Percentiles rank a stretch among this genome's conserved stretches.
phyloP scores from a whole-genome alignment of 139 green algal species.

The Nannochloris sp. region DNA sequence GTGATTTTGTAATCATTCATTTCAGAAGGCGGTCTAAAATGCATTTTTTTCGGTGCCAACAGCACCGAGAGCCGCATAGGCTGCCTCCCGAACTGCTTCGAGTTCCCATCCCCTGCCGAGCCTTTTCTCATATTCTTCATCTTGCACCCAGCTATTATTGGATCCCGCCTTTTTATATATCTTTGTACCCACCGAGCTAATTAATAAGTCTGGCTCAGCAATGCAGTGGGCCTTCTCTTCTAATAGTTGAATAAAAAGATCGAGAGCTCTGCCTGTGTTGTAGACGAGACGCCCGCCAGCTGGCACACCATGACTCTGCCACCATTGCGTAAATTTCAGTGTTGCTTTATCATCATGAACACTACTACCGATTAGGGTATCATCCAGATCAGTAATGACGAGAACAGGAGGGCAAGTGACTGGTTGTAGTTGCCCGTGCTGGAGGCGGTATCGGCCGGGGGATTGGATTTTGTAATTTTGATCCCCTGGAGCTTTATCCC shows the following conservation, averaged over 20 bases:
- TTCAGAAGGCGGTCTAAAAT: constrained; percentile 69
- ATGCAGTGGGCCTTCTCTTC: constrained; percentile 51
- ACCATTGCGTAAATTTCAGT: constrained; percentile 37
- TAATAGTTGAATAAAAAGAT: constrained; percentile 45
- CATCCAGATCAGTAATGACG: constrained; percentile 49
- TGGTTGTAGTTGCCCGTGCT: not conserved
- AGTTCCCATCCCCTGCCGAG: constrained; percentile 65
- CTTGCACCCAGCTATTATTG: constrained; percentile 41
- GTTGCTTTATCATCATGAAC: constrained; percentile 66
- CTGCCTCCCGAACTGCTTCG: constrained; percentile 48
- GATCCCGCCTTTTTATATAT: constrained; percentile 32
- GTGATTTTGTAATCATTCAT: constrained; percentile 68
- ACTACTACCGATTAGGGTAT: constrained; percentile 61
- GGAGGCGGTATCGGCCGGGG: not conserved
- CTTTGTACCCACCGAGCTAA: constrained; percentile 76
- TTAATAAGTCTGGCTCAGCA: constrained; percentile 66
- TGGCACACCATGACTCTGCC: constrained; percentile 20
- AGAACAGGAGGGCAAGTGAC: constrained; percentile 1
- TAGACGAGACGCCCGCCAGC: constrained; percentile 27
- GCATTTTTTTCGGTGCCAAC: constrained; percentile 68
- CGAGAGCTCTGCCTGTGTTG: constrained; percentile 44
- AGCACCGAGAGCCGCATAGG: constrained; percentile 49
- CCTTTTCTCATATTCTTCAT: constrained; percentile 38
- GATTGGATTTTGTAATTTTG: not conserved
- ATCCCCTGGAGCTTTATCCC: constrained; percentile 54